Evolutionary conservation across 2,329 filamentous ascomycete genomes (phyloP).

Genomic region (Trichoderma koningiopsis): DNA sequence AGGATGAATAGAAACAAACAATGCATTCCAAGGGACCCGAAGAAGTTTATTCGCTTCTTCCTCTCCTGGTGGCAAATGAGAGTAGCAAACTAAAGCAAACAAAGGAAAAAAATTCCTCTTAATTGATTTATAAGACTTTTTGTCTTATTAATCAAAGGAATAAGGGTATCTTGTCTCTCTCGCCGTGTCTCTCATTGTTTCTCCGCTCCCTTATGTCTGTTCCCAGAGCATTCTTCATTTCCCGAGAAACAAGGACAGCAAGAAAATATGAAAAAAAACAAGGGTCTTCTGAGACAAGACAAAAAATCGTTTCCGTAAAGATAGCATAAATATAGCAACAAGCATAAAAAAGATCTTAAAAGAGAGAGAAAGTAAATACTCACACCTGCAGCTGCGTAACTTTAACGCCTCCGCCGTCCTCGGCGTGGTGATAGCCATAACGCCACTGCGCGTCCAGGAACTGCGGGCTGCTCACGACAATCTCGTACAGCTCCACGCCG

Average conservation of each 20-base stretch:
- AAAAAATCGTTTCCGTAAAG: background rate
- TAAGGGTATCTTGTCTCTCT: background rate
- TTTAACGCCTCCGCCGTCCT: conserved; percentile 75
- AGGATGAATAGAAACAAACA: background rate
- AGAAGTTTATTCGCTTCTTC: background rate
- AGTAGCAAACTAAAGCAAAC: background rate
- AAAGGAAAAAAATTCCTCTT: background rate
- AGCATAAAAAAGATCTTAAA: background rate
- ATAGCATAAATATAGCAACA: background rate
- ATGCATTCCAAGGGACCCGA: background rate
- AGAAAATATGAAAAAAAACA: background rate
- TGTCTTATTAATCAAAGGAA: conserved; percentile 10
- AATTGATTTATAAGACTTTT: conserved; percentile 17
- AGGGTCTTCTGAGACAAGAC: background rate
- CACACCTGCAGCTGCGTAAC: conserved; percentile 79
- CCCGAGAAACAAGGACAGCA: background rate
- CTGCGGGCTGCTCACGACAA: conserved; percentile 89
- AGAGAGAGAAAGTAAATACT: conserved; percentile 43
- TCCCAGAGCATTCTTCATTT: background rate
- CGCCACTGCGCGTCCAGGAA: conserved; percentile 86
- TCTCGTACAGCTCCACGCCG: conserved; percentile 67
- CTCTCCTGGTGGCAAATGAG: background rate
- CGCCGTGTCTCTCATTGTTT: background rate
- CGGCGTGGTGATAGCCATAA: conserved; percentile 73
- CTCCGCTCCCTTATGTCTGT: background rate